Evolutionary conservation across 257 asterid species (phyloP).

Genomic region (Hygrophila difformis): DNA sequence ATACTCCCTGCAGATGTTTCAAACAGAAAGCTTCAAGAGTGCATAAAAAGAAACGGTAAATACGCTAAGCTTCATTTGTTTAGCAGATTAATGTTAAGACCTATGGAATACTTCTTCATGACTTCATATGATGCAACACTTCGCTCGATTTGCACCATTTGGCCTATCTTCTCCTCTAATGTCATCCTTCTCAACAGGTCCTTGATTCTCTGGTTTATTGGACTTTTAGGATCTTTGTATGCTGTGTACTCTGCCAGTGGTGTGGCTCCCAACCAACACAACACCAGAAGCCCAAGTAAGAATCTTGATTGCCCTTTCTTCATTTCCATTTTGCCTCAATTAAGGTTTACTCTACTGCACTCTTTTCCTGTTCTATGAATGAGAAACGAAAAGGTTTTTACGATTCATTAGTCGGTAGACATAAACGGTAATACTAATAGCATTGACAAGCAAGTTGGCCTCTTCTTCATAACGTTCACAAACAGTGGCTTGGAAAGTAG

Average conservation of each 20-base stretch:
- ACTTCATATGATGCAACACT: constrained; percentile 39
- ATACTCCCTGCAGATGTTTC: constrained; percentile 21
- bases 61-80: not conserved
- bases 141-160: constrained; percentile 64
- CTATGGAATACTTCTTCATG: constrained; percentile 42
- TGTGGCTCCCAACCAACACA: constrained; percentile 27
- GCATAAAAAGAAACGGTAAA: not conserved
- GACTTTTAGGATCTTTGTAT: constrained; percentile 44
- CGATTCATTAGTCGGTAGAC: too few relatives aligned
- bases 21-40: not conserved
- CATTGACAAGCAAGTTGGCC: too few relatives aligned
- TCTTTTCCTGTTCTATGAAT: too few relatives aligned
- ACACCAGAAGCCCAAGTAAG: constrained; percentile 21
- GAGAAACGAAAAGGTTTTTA: too few relatives aligned
- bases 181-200: constrained; percentile 59
- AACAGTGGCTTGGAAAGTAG: too few relatives aligned
- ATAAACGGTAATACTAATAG: too few relatives aligned
- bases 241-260: constrained; percentile 43
- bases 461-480: too few relatives aligned
- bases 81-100: constrained; percentile 17
- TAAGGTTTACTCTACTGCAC: too few relatives aligned
- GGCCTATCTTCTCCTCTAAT: constrained; percentile 65
- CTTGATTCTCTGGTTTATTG: constrained; percentile 38
- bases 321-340: constrained; percentile 25
- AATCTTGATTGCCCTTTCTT: constrained; percentile 14